Conservation (phyloP, 164 flowering plant species). For the Brasenia schreberi region DNA sequence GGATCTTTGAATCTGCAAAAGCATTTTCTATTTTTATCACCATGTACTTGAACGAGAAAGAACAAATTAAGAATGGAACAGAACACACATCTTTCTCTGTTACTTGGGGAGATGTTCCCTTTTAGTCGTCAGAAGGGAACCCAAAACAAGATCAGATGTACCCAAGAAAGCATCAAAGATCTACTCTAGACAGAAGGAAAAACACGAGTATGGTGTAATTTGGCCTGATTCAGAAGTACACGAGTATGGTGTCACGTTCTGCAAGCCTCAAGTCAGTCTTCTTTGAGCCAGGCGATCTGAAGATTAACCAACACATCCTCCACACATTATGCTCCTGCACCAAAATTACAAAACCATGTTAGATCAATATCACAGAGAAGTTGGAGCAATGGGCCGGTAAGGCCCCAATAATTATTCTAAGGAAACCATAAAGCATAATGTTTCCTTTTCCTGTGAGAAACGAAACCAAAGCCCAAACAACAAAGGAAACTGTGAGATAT, state of each 20-base stretch:
- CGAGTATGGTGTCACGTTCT: too few relatives aligned
- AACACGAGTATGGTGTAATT: neutral
- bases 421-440: too few relatives aligned
- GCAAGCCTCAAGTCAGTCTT: neutral
- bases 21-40: too few relatives aligned
- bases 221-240: neutral
- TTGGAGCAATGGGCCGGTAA: too few relatives aligned
- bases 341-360: neutral
- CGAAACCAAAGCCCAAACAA: too few relatives aligned
- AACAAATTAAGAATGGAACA: too few relatives aligned
- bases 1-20: too few relatives aligned
- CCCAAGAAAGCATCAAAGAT: neutral
- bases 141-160: neutral
- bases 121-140: neutral
- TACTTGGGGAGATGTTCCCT: neutral
- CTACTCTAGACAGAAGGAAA: neutral
- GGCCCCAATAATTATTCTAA: too few relatives aligned
- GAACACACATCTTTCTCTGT: neutral
- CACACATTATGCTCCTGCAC: slow-evolving; percentile 6
- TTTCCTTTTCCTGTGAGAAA: too few relatives aligned
- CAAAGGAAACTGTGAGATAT: too few relatives aligned
- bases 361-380: too few relatives aligned
- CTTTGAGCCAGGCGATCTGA: neutral
- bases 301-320: slow-evolving; percentile 2
- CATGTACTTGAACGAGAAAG: too few relatives aligned